phyloP scores from a whole-genome alignment of 805 yeast genomes.

The Clavispora phyllophila region DNA sequence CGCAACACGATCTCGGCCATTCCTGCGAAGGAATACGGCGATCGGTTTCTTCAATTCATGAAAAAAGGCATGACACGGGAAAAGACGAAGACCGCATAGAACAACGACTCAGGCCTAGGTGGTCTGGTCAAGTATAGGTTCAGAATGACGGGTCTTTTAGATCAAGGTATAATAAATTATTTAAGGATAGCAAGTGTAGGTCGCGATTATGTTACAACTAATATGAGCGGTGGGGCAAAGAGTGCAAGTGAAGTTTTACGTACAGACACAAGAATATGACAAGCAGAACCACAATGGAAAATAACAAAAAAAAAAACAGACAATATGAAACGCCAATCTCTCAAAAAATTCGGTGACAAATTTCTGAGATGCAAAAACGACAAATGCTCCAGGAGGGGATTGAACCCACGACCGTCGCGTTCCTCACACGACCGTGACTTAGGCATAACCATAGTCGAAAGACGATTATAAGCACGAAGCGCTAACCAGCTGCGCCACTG shows the following conservation, averaged over 20 bases:
- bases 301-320: slow-evolving; percentile 21
- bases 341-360: neutral
- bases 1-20: slow-evolving; percentile 76
- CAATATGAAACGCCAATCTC: no score
- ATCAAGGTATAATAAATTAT: no score
- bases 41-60: slow-evolving; percentile 74
- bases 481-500: slow-evolving; percentile 51
- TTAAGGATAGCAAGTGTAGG: no score
- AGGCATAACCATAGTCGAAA: slow-evolving; percentile 40
- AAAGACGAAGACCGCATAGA: slow-evolving; percentile 7
- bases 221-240: no score
- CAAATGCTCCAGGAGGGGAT: slow-evolving; percentile 50
- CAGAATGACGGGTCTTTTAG: no score
- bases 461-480: slow-evolving; percentile 46
- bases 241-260: no score
- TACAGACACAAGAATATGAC: no score
- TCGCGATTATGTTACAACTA: no score
- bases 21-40: slow-evolving; percentile 88
- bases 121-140: neutral
- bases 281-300: no score
- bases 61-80: slow-evolving; percentile 21
- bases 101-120: neutral
- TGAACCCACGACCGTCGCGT: slow-evolving; percentile 55
- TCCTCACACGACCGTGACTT: slow-evolving; percentile 51
- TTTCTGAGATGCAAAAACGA: slow-evolving; percentile 18